Base-by-base conservation (phyloP, 2,329 filamentous ascomycete species). In the Ophiostoma quercus region DNA sequence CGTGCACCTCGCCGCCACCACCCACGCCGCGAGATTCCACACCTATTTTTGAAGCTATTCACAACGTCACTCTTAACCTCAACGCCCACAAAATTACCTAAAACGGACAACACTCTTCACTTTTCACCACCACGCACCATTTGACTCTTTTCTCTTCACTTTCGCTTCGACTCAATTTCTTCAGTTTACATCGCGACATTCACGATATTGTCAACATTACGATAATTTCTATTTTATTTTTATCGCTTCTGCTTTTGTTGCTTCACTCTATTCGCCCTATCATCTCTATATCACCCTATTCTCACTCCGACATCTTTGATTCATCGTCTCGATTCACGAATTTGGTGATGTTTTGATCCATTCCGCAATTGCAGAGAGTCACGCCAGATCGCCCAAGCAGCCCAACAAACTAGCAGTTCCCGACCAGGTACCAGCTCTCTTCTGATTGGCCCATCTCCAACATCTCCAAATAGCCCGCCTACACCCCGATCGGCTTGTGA, bases 31-130 rank as follows among this genome's bases (percentile, higher is more conserved):
- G 51, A 8, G 29, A 47, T 63, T 69, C 51, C 57, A 3, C 47
- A 62, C 62, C n/a, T 16, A 19, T 32, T 69, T 71, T 66, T 72
- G 71, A 72, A 72, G 71, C 71, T 72, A 70, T 72, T 72, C 71
- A 67, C 54, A 71, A 66, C 54, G 39, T 16, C 32, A 37, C 41
- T 68, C 37, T 34, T 25, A 43, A 66, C 43, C 11, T 54, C 16
- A 60, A 39, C 65, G 29, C 32, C 68, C 51, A 65, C 68, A 32
- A 34, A 34, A 69, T 66, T 70, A 25, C 68, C 67, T 67, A 34
- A 70, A 65, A 11, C 60, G 69, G 66, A 63, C 65, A 65, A 63
- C n/a, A 51, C 65, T 25, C 32, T 29, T 25, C 39, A 19, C 60
- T 12, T 39, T 57, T 25, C 41, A 66, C 25, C 65, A 43, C 62